A percentile compares a stretch with the other conserved stretches of the same genome.
These are phyloP conservation scores for Leccinum brunneo-olivaceum DNA, from an alignment of 1,284 basidiomycete species.

Conservation along the genomic window DNA sequence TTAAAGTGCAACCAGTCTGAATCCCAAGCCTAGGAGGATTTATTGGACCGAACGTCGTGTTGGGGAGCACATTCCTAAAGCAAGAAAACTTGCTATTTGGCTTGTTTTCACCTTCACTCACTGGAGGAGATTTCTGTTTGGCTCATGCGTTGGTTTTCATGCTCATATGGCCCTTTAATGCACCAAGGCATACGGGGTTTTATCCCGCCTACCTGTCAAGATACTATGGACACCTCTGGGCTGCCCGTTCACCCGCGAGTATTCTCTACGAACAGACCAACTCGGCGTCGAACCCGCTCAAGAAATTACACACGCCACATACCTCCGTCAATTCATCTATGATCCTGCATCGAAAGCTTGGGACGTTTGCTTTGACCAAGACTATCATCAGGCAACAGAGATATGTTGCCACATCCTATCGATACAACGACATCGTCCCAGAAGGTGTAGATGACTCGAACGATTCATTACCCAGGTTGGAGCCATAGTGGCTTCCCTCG, in stretches of 20 bases:
- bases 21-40: neutral
- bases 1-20: slow-evolving; percentile 21
- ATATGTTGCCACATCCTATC: slow-evolving; percentile 22
- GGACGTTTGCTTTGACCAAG: slow-evolving; percentile 3
- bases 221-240: slow-evolving; percentile 24
- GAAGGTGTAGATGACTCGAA: neutral
- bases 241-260: slow-evolving; percentile 20
- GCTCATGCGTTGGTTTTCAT: slow-evolving; percentile 17
- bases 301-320: slow-evolving; percentile 15
- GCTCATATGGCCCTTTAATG: slow-evolving; percentile 15
- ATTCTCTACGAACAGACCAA: slow-evolving; percentile 16
- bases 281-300: slow-evolving; percentile 6
- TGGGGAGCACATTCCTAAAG: neutral
- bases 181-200: slow-evolving; percentile 2
- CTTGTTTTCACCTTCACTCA: slow-evolving; percentile 5
- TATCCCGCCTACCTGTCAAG: slow-evolving; percentile 18
- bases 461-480: slow-evolving; percentile 12
- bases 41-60: slow-evolving; percentile 5
- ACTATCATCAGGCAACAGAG: slow-evolving; percentile 10
- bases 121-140: too few species aligned
- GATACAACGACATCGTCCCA: slow-evolving; percentile 12
- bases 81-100: slow-evolving; percentile 18
- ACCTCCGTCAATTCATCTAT: slow-evolving; percentile 19
- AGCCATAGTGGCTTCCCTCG: slow-evolving; percentile 6
- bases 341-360: slow-evolving; percentile 6